phyloP scores from a whole-genome alignment of 108 stramenopile species.

The Skeletonema grethae region DNA sequence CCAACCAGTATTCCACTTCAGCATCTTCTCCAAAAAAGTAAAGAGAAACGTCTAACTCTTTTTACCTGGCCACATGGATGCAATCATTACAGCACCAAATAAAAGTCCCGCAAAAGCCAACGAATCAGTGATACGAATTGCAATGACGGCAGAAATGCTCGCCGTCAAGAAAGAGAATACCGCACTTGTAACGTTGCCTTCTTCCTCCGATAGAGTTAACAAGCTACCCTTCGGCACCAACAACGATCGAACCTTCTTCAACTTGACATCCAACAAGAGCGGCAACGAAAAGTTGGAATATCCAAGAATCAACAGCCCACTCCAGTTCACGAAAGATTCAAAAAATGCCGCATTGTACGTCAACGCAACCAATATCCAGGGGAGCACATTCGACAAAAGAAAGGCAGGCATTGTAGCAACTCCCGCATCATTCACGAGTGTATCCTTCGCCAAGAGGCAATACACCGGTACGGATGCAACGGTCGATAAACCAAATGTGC shows the following conservation, averaged over 20 bases:
- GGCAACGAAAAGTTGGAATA: slow-evolving; percentile 43
- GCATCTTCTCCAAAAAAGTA: too few species aligned
- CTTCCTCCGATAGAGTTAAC: neutral
- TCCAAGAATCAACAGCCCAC: slow-evolving; percentile 34
- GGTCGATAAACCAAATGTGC: slow-evolving; percentile 27
- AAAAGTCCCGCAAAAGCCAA: neutral
- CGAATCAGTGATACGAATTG: slow-evolving; percentile 2
- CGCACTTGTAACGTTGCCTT: neutral
- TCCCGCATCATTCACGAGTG: slow-evolving; percentile 37
- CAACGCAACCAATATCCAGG: slow-evolving; percentile 41
- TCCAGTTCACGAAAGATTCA: slow-evolving; percentile 47
- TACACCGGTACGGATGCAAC: slow-evolving; percentile 38
- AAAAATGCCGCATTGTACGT: slow-evolving; percentile 46
- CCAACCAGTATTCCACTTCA: too few species aligned
- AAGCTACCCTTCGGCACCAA: neutral
- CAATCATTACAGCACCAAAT: neutral
- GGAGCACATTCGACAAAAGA: slow-evolving; percentile 32
- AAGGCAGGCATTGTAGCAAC: slow-evolving; percentile 23
- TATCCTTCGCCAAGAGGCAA: slow-evolving; percentile 41
- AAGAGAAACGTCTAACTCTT: neutral
- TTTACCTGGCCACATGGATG: neutral
- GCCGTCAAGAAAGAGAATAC: slow-evolving; percentile 19
- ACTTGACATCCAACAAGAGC: slow-evolving; percentile 26
- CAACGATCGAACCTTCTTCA: slow-evolving; percentile 25
- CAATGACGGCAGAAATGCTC: slow-evolving; percentile 24